A percentile compares a stretch with the other conserved stretches of the same genome.
These are phyloP conservation scores for Diaporthe caulivora DNA, from an alignment of 2,329 filamentous ascomycete species.

Conservation along the genomic window DNA sequence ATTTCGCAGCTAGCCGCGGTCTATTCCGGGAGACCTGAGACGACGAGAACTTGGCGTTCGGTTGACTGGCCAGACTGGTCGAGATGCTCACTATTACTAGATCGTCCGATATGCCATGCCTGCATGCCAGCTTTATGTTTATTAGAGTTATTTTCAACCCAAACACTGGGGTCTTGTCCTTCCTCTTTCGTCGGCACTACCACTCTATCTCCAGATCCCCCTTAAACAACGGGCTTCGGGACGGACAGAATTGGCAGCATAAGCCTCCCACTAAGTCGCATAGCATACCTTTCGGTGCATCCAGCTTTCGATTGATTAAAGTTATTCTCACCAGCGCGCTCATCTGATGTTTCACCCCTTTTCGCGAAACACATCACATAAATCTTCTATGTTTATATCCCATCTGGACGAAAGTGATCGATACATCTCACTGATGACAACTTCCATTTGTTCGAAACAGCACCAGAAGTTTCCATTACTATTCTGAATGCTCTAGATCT, in stretches of 20 bases:
- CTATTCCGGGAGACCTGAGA: slow-evolving; percentile 1
- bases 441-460: slow-evolving; percentile 12
- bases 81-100: neutral
- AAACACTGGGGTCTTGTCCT: slow-evolving; percentile 24
- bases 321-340: neutral
- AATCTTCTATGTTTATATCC: slow-evolving; percentile 1
- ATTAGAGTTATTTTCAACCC: slow-evolving; percentile 26
- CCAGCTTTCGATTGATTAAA: neutral
- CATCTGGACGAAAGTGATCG: neutral
- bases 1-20: neutral
- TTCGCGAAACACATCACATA: neutral
- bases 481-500: neutral
- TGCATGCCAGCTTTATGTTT: neutral
- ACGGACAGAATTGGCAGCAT: slow-evolving; percentile 6
- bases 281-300: neutral
- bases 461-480: slow-evolving; percentile 2
- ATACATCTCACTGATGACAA: neutral
- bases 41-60: neutral
- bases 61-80: neutral
- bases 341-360: slow-evolving; percentile 4
- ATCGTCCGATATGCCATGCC: slow-evolving; percentile 2
- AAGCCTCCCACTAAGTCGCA: neutral
- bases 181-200: neutral
- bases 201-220: neutral
- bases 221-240: neutral